phyloP scores from a whole-genome alignment of 1,284 basidiomycete genomes.

The Ganoderma sp. region DNA sequence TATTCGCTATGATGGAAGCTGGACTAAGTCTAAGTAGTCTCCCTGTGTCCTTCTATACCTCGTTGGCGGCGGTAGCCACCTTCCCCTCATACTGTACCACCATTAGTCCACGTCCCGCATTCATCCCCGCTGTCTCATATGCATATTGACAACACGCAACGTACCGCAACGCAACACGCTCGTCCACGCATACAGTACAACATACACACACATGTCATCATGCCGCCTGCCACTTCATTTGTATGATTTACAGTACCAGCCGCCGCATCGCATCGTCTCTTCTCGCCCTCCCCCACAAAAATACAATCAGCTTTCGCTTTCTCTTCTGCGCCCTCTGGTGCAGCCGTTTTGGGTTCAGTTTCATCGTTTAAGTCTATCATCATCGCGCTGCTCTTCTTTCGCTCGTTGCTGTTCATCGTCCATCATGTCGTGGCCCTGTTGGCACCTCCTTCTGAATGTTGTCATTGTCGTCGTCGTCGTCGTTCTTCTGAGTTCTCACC shows the following conservation, averaged over 20 bases:
- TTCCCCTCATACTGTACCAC: slow-evolving; percentile 30
- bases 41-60: slow-evolving; percentile 3
- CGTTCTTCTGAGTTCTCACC: not conserved
- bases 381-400: slow-evolving; percentile 61
- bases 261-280: not conserved
- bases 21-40: slow-evolving; percentile 10
- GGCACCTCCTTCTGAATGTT: not conserved
- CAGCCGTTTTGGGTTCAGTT: not conserved
- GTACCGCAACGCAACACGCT: slow-evolving; percentile 16
- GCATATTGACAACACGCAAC: slow-evolving; percentile 21
- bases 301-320: not conserved
- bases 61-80: not conserved
- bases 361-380: not conserved
- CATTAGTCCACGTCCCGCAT: slow-evolving; percentile 24
- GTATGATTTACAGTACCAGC: slow-evolving; percentile 6
- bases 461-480: not conserved
- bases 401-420: slow-evolving; percentile 1
- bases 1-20: slow-evolving; percentile 11
- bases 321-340: not conserved
- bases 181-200: slow-evolving; percentile 4
- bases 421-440: not conserved
- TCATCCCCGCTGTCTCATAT: slow-evolving; percentile 29
- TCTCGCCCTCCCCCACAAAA: not conserved
- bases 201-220: slow-evolving; percentile 7
- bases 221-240: slow-evolving; percentile 2